Evolutionary conservation across 345 rosid genomes (phyloP).

Genomic region (Toxicodendron radicans): DNA sequence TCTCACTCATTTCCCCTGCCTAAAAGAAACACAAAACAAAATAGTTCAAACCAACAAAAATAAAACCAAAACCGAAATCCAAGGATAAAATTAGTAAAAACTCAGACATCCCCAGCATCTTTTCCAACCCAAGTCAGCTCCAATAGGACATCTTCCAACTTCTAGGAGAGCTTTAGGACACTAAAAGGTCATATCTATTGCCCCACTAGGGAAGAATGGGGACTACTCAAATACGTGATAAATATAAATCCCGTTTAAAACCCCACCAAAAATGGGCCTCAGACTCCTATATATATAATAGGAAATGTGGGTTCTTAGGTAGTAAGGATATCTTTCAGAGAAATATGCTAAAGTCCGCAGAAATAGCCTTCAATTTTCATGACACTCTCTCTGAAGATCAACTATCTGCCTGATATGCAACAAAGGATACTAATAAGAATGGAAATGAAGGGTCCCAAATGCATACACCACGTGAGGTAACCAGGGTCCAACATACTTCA

Average conservation of each 20-base stretch:
- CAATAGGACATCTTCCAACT: background rate
- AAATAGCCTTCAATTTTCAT: background rate
- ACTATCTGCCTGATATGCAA: background rate
- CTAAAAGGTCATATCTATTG: background rate
- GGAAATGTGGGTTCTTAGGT: background rate
- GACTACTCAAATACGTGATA: background rate
- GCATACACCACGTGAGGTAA: background rate
- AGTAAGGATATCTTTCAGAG: background rate
- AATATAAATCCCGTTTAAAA: background rate
- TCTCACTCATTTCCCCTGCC: background rate
- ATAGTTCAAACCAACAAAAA: conserved; percentile 1
- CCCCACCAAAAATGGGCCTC: no score
- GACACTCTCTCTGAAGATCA: no score
- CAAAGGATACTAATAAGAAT: no score
- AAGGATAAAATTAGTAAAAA: no score
- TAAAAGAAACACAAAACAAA: background rate
- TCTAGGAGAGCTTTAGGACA: background rate
- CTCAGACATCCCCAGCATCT: background rate
- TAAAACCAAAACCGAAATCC: background rate
- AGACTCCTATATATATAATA: background rate
- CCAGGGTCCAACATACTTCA: background rate
- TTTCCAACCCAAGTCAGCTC: conserved; percentile 3
- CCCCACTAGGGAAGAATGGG: background rate
- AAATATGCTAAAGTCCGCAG: background rate
- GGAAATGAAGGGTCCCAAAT: no score